Percentiles rank a stretch among this genome's conserved stretches.
phyloP scores from a whole-genome alignment of 1,139 yeast species.

The Arxiozyma telluris region DNA sequence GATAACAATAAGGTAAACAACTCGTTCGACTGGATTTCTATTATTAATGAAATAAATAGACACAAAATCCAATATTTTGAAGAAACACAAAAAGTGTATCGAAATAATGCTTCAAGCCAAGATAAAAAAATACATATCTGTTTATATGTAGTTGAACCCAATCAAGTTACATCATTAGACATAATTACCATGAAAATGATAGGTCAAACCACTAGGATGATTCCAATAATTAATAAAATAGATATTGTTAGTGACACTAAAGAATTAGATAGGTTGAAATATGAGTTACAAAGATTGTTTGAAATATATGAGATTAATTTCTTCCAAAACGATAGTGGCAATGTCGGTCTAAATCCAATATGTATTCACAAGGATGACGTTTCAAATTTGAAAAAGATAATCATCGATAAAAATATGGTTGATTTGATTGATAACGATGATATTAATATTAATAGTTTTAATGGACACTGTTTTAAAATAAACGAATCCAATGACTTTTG shows the following conservation, averaged over 20 bases:
- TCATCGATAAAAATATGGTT: background rate
- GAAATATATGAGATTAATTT: background rate
- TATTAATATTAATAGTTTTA: no score
- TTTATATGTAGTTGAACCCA: conserved; percentile 59
- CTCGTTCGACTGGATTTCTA: background rate
- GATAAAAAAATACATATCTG: conserved; percentile 73
- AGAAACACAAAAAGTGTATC: conserved; percentile 65
- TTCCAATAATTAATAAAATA: conserved; percentile 70
- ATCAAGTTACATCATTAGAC: conserved; percentile 47
- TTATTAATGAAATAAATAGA: conserved; percentile 64
- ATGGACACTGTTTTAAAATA: no score
- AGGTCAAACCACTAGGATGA: conserved; percentile 54
- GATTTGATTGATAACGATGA: background rate
- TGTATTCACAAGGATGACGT: background rate
- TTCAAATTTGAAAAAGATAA: background rate
- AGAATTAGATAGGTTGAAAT: background rate
- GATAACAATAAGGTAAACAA: background rate
- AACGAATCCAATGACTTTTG: background rate
- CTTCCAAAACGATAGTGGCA: background rate
- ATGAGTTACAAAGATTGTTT: background rate
- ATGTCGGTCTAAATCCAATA: background rate
- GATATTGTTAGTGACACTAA: conserved; percentile 46
- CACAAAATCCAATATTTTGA: conserved; percentile 62
- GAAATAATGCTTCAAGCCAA: conserved; percentile 31
- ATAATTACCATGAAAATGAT: conserved; percentile 60